Evolutionary conservation across 345 rosid genomes (phyloP).

Genomic region (Rhodamnia rubescens): DNA sequence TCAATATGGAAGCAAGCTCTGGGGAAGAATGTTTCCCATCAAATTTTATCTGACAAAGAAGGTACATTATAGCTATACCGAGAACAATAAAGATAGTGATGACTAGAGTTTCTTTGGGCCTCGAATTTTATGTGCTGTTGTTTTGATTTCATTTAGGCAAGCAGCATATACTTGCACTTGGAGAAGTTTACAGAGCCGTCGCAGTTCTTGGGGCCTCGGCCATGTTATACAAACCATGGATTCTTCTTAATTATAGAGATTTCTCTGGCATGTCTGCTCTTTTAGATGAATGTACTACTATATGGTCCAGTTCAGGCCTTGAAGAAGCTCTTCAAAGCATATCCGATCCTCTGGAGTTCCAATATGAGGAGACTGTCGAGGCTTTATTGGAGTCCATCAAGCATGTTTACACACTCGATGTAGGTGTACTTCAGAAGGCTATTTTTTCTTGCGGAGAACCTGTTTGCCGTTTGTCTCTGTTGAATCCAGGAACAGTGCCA

Average conservation of each 20-base stretch:
- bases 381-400: slow-evolving; percentile 42
- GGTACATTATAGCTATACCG: slow-evolving; percentile 21
- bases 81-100: neutral
- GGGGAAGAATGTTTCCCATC: slow-evolving; percentile 28
- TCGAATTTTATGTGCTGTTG: neutral
- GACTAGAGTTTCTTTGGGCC: neutral
- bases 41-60: slow-evolving; percentile 38
- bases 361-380: slow-evolving; percentile 9
- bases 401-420: slow-evolving; percentile 32
- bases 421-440: slow-evolving; percentile 19
- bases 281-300: slow-evolving; percentile 39
- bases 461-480: slow-evolving; percentile 45
- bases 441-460: slow-evolving; percentile 38
- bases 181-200: slow-evolving; percentile 72
- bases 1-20: slow-evolving; percentile 58
- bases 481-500: slow-evolving; percentile 30
- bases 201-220: slow-evolving; percentile 50
- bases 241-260: slow-evolving; percentile 29
- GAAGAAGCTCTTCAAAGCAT: slow-evolving; percentile 42
- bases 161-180: slow-evolving; percentile 48
- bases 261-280: slow-evolving; percentile 20
- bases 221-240: slow-evolving; percentile 73
- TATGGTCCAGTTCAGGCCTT: slow-evolving; percentile 77
- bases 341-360: slow-evolving; percentile 18
- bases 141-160: slow-evolving; percentile 36